phyloP scores from a whole-genome alignment of 1,284 basidiomycete species.

The Rhizoctonia solani region DNA sequence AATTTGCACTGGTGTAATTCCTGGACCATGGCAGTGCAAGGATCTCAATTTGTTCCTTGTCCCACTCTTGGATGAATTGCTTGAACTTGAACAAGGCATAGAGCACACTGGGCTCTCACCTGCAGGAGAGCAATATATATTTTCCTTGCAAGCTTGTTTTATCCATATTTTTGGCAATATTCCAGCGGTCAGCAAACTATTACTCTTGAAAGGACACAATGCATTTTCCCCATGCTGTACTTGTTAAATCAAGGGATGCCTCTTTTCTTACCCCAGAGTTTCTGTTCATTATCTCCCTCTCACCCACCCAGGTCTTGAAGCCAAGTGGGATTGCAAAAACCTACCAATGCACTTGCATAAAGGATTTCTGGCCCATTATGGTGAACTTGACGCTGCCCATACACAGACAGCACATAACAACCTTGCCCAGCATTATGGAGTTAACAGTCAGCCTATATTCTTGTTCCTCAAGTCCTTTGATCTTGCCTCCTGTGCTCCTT shows the following conservation, averaged over 20 bases:
- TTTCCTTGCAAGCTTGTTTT: constrained; percentile 38
- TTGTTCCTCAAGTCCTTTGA: neutral
- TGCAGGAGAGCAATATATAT: constrained; percentile 37
- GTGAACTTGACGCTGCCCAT: neutral
- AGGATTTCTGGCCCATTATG: constrained; percentile 40
- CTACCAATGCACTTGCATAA: constrained; percentile 13
- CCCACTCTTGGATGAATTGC: constrained; percentile 45
- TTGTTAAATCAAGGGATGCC: constrained; percentile 43
- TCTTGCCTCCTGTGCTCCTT: neutral
- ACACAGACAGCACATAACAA: neutral
- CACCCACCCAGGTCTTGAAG: neutral
- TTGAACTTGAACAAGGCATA: constrained; percentile 44
- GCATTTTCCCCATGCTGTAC: constrained; percentile 43
- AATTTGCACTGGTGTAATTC: constrained; percentile 44
- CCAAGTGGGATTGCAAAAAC: neutral
- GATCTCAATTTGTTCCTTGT: constrained; percentile 45
- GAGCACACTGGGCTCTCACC: constrained; percentile 41
- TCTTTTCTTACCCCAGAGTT: neutral
- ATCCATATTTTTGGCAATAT: constrained; percentile 43
- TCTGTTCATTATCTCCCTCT: constrained; percentile 29
- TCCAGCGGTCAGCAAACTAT: constrained; percentile 42
- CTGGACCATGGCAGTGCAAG: constrained; percentile 46
- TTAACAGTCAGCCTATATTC: constrained; percentile 22
- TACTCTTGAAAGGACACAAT: constrained; percentile 46
- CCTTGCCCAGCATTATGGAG: constrained; percentile 12